phyloP scores from a whole-genome alignment of 768 basidiomycete species.

The Suillus occidentalis region DNA sequence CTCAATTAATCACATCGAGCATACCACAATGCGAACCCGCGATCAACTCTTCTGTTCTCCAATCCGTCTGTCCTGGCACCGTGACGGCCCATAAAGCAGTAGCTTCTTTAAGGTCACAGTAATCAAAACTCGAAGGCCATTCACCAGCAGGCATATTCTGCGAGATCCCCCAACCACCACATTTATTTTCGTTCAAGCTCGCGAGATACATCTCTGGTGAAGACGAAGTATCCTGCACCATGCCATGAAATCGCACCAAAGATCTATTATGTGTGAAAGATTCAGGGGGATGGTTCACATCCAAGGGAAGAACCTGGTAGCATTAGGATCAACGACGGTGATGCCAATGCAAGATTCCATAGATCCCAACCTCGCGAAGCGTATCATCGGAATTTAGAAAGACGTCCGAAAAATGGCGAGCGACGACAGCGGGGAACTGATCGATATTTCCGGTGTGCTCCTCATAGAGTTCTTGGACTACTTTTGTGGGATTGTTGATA shows the following conservation, averaged over 20 bases:
- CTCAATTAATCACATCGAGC: constrained; percentile 12
- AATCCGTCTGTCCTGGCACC: constrained; percentile 66
- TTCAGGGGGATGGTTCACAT: constrained; percentile 47
- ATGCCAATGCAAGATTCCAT: background rate
- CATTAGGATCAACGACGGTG: background rate
- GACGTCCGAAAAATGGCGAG: constrained; percentile 45
- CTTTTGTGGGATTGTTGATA: constrained; percentile 46
- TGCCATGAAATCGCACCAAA: constrained; percentile 70
- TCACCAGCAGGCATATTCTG: constrained; percentile 27
- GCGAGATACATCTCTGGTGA: constrained; percentile 74
- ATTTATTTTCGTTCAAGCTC: constrained; percentile 37
- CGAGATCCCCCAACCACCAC: constrained; percentile 77
- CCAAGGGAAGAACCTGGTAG: constrained; percentile 58
- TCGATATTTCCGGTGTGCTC: constrained; percentile 20
- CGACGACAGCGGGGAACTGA: constrained; percentile 43
- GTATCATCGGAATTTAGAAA: constrained; percentile 41
- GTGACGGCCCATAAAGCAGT: constrained; percentile 70
- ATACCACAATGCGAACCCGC: constrained; percentile 20
- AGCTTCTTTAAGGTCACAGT: constrained; percentile 59
- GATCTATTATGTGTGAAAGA: constrained; percentile 49
- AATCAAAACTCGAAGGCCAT: constrained; percentile 33
- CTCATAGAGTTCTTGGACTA: constrained; percentile 50
- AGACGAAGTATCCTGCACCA: constrained; percentile 81
- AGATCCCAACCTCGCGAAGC: constrained; percentile 38
- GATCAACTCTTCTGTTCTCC: constrained; percentile 43